A percentile compares a stretch with the other conserved stretches of the same genome.
phyloP scores from a whole-genome alignment of 176 grass and related monocot genomes.

The Oryza meyeriana region DNA sequence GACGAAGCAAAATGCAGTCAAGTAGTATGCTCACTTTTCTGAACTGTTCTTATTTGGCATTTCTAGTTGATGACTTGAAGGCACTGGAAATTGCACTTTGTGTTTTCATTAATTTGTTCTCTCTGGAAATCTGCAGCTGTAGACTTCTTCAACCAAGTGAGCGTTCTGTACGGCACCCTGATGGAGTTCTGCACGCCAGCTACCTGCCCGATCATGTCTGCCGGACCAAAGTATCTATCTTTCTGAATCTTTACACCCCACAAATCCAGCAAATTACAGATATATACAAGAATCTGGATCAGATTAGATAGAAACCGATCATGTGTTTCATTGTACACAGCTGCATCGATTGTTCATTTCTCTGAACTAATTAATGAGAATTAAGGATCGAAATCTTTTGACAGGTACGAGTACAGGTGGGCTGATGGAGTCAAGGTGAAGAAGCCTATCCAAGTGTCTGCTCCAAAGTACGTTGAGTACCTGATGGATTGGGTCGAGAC shows the following conservation, averaged over 20 bases:
- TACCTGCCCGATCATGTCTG: slow-evolving; percentile 89
- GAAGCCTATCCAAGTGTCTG: slow-evolving; percentile 80
- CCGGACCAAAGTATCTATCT: slow-evolving; percentile 69
- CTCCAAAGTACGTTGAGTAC: slow-evolving; percentile 91
- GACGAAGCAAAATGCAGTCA: background rate
- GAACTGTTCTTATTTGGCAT: background rate
- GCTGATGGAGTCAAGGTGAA: slow-evolving; percentile 91
- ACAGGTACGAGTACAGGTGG: slow-evolving; percentile 93
- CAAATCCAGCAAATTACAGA: background rate
- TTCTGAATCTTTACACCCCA: background rate
- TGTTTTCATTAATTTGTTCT: background rate
- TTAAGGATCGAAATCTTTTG: background rate
- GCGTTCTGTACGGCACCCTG: slow-evolving; percentile 78
- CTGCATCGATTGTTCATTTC: background rate
- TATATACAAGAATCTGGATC: background rate
- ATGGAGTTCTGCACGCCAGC: slow-evolving; percentile 88
- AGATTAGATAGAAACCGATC: background rate
- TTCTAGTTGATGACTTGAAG: background rate
- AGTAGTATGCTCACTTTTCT: background rate
- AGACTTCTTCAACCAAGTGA: slow-evolving; percentile 98
- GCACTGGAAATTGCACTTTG: background rate
- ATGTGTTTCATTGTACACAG: background rate
- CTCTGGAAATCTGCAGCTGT: slow-evolving; percentile 58
- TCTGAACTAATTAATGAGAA: background rate
- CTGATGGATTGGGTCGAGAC: slow-evolving; percentile 90